Base-by-base conservation (phyloP, 164 flowering plant genomes). In the Vitis labrusca region DNA sequence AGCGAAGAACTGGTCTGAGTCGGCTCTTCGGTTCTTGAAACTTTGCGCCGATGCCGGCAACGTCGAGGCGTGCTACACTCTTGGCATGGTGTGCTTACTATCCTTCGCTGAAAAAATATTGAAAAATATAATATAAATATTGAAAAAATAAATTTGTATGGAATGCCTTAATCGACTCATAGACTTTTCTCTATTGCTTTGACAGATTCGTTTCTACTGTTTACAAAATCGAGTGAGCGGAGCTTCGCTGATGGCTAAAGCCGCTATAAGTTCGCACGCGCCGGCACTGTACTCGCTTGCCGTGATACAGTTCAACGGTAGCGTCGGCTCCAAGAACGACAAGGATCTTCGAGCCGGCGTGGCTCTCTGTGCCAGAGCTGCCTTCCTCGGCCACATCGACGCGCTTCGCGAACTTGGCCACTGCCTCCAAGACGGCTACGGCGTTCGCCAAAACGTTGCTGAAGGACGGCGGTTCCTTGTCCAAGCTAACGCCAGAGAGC, bases 301-400 rank as follows among this genome's bases (percentile, higher is more conserved):
- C 14, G 89, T 93, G 52, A 86, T 93, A 54, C 98, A 90, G 71
- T 93, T 93, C 83, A 93, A 93, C 83, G 96, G 98, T 54, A 88
- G 97, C 73, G 90, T 96, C 10, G 86, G 87, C 55, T 69, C 88
- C 7, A 90, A 85, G 74, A 78, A 56, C 72, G 88, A 83, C 72
- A 91, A 86, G 72, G 90, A 91, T 63, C 86, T 89, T 10, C 81
- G 88, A 17, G 93, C 94, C 59, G 97, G 93, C 2, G 91, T 86
- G 0, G 86, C 93, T 0, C 81, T 91, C 2, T 91, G 94, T 60
- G 91, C 91, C 1, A 81, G 93, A 57, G 93, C 94, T 0, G 89
- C 97, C 29, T 76, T 67, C 64, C 78, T 89, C 15, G 97, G 97
- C 69, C 94, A 91, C 71, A 71, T 91, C 59, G 94, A 87, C 76